Percentiles rank a stretch among this genome's conserved stretches.
Conservation (phyloP, 192 early-diverging fungal genomes). For the Coemansia sp. region DNA sequence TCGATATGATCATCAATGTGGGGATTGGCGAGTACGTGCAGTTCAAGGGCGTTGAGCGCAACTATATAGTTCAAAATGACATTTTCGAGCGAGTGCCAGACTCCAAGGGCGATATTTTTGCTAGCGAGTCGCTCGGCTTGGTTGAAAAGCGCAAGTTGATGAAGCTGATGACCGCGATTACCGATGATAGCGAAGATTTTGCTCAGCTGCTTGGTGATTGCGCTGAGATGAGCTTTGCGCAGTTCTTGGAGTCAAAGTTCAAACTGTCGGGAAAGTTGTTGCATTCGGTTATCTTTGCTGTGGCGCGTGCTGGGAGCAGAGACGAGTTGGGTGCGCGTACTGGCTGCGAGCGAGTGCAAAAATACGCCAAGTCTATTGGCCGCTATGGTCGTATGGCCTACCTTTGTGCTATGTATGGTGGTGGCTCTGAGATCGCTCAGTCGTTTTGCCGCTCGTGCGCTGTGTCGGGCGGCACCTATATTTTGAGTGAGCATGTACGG, state of each 20-base stretch:
- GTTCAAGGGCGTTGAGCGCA: constrained; percentile 78
- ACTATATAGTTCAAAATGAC: constrained; percentile 54
- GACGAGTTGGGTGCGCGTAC: constrained; percentile 52
- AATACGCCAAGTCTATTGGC: constrained; percentile 76
- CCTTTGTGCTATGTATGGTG: constrained; percentile 82
- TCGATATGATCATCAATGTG: constrained; percentile 71
- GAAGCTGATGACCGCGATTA: constrained; percentile 74
- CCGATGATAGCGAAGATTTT: constrained; percentile 46
- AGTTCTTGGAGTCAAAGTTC: constrained; percentile 58
- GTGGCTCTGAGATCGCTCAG: constrained; percentile 84
- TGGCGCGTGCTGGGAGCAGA: constrained; percentile 52
- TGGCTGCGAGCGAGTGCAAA: constrained; percentile 66
- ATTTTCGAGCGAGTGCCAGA: constrained; percentile 69
- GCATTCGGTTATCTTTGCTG: constrained; percentile 62
- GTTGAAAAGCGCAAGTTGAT: constrained; percentile 90
- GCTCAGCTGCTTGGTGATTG: constrained; percentile 1
- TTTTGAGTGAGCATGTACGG: constrained; percentile 61
- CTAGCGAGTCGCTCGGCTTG: constrained; percentile 65
- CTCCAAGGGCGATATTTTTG: constrained; percentile 91
- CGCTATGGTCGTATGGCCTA: constrained; percentile 82
- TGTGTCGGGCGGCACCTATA: constrained; percentile 88
- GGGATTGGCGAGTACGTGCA: constrained; percentile 85
- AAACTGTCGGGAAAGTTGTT: constrained; percentile 63
- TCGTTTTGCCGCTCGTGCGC: constrained; percentile 88
- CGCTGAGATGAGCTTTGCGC: constrained; percentile 14